A percentile compares a stretch with the other conserved stretches of the same genome.
phyloP scores from a whole-genome alignment of 768 basidiomycete species.

The Phanerochaete sordida region DNA sequence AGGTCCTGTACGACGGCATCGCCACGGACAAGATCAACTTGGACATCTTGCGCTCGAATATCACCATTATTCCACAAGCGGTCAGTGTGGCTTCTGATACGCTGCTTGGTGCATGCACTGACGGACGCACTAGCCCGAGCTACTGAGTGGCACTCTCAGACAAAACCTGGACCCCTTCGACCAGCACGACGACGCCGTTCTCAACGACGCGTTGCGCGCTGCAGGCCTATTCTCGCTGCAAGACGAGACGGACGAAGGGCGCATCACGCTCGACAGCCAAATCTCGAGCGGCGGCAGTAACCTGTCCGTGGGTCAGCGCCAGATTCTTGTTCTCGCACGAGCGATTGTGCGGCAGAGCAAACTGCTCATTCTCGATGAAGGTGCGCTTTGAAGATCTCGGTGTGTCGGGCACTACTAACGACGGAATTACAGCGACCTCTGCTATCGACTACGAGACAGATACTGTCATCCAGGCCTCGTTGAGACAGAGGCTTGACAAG shows the following conservation, averaged over 20 bases:
- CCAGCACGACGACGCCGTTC: conserved; percentile 47
- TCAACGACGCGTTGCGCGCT: conserved; percentile 46
- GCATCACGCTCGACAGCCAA: conserved; percentile 41
- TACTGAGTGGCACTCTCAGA: conserved; percentile 54
- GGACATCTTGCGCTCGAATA: conserved; percentile 45
- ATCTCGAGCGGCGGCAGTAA: conserved; percentile 44
- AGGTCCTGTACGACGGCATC: conserved; percentile 47
- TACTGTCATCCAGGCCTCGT: conserved; percentile 50
- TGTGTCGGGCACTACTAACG: too few relatives aligned
- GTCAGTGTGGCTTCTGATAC: conserved; percentile 29
- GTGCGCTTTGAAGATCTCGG: conserved; percentile 19
- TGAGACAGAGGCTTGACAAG: conserved; percentile 40
- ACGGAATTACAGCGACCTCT: conserved; percentile 34
- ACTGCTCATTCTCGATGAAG: conserved; percentile 56
- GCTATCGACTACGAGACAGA: conserved; percentile 59
- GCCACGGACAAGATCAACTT: conserved; percentile 30
- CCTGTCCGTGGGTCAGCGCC: conserved; percentile 57
- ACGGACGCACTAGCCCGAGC: conserved; percentile 33
- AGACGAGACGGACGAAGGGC: conserved; percentile 31
- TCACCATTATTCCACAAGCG: conserved; percentile 50
- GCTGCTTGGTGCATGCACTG: conserved; percentile 1
- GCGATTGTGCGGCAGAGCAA: conserved; percentile 57
- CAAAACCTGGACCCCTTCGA: conserved; percentile 60
- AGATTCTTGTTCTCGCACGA: conserved; percentile 56
- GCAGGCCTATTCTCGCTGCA: conserved; percentile 44